A percentile compares a stretch with the other conserved stretches of the same genome.
phyloP scores from a whole-genome alignment of 2,329 filamentous ascomycete species.

The Alternaria sp. region DNA sequence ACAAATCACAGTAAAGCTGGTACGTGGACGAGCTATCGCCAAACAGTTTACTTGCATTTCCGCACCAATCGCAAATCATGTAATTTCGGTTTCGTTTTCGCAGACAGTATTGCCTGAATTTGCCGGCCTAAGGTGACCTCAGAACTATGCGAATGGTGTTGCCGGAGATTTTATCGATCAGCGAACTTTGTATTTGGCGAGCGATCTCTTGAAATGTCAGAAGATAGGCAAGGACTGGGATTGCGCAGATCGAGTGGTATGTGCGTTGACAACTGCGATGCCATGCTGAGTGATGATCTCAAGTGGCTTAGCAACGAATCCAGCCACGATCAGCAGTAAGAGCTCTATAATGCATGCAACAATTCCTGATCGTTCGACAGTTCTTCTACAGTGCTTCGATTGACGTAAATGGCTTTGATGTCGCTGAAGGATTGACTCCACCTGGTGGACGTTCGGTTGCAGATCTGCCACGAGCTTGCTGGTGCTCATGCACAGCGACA shows the following conservation, averaged over 20 bases:
- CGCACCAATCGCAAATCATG: constrained; percentile 1
- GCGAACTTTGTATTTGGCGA: constrained; percentile 1
- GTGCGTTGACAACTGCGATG: not conserved
- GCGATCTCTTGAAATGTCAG: not conserved
- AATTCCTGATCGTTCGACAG: constrained; percentile 9
- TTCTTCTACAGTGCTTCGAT: constrained; percentile 28
- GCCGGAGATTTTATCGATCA: constrained; percentile 6
- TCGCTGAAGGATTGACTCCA: constrained; percentile 5
- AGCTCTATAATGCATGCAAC: constrained; percentile 2
- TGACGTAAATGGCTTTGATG: constrained; percentile 34
- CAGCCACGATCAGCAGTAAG: constrained; percentile 11
- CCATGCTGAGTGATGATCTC: not conserved
- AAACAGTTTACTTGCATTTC: not conserved
- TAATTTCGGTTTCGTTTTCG: not conserved
- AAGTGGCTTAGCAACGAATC: constrained; percentile 4
- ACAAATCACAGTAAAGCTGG: constrained; percentile 1
- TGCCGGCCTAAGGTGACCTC: not conserved
- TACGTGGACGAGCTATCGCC: not conserved
- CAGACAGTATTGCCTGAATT: not conserved
- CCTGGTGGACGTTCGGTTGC: constrained; percentile 12
- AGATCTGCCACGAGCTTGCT: constrained; percentile 31
- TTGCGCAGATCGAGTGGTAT: constrained; percentile 7
- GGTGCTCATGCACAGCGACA: constrained; percentile 20
- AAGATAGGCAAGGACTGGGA: constrained; percentile 1
- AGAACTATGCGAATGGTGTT: not conserved